Evolutionary conservation across 768 basidiomycete genomes (phyloP).

Genomic region (Tulasnella calospora): DNA sequence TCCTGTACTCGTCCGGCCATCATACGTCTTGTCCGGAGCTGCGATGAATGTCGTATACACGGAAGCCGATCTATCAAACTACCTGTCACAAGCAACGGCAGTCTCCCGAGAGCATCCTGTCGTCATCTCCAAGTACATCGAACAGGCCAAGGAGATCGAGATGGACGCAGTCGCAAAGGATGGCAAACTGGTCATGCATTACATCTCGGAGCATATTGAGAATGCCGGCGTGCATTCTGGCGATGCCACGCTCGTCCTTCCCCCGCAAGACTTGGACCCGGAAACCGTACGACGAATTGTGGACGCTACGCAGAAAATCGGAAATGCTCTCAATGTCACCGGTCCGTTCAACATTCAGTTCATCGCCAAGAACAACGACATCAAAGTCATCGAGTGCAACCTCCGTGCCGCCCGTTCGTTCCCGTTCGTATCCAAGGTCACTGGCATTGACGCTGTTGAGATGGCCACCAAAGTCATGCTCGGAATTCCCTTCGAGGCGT

Average conservation of each 20-base stretch:
- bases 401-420: slow-evolving; percentile 94
- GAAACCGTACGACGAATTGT: slow-evolving; percentile 94
- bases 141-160: slow-evolving; percentile 99
- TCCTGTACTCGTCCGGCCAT: slow-evolving; percentile 94
- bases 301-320: slow-evolving; percentile 95
- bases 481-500: slow-evolving; percentile 78
- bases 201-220: slow-evolving; percentile 98
- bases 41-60: slow-evolving; percentile 99
- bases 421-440: slow-evolving; percentile 98
- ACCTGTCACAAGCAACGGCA: slow-evolving; percentile 89
- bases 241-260: slow-evolving; percentile 95
- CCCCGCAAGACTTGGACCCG: slow-evolving; percentile 96
- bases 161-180: slow-evolving; percentile 98
- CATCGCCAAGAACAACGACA: slow-evolving; percentile 99
- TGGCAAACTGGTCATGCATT: slow-evolving; percentile 99
- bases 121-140: slow-evolving; percentile 98
- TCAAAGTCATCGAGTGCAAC: slow-evolving; percentile 99
- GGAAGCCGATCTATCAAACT: slow-evolving; percentile 81
- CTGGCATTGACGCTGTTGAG: slow-evolving; percentile 95
- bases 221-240: slow-evolving; percentile 99
- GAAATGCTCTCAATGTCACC: slow-evolving; percentile 93
- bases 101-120: slow-evolving; percentile 96
- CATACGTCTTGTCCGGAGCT: slow-evolving; percentile 97
- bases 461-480: slow-evolving; percentile 99
- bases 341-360: slow-evolving; percentile 99